Evolutionary conservation across 257 asterid genomes (phyloP), one percentile per base, ranked within the genome.

Genomic region (Penstemon newberryi): DNA sequence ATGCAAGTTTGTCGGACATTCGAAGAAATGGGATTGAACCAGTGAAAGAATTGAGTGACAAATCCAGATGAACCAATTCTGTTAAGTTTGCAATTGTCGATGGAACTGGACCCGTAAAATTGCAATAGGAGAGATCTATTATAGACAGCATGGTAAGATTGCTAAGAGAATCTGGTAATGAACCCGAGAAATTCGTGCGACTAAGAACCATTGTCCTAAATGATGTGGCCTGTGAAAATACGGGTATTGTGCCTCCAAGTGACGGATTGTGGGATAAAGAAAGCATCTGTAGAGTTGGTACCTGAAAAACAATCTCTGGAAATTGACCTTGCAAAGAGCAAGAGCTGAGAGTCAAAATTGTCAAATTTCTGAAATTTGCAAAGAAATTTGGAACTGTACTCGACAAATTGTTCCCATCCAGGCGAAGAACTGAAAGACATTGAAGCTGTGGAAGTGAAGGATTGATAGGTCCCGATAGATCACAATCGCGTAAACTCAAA

Each of bases 21-120:
- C 25, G 42, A 38, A 79, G 79, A 19, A 10, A 5, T 45, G 83
- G 87, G 52, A 86, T 25, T 4, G 63, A 39, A 69, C 87, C 83
- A 36, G 63, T 57, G 61, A 86, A 74, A 33, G 19, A 61, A 58
- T 83, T 83, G 0, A 0, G 0, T 2, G 87, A 81, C 9, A 86
- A 67, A 45, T 81, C 89, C 63, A 83, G 39, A 58, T 44, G 53
- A 42, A 13, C 65, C 3, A 83, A 75, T 42, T 70, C 80, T 0
- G 46, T 56, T 7, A 83, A 65, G 60, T 75, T 63, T 5, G 8
- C 73, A 6, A 86, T 3, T 40, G 78, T 54, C 13, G 70, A 51
- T 13, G 83, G 86, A 7, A 80, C 42, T 49, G 60, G 0, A 50
- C 82, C 87, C 3, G 4, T 63, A 73, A 80, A 85, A 1, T 18